phyloP scores from a whole-genome alignment of 495 filamentous ascomycete species.

The Penicillium nucicola region DNA sequence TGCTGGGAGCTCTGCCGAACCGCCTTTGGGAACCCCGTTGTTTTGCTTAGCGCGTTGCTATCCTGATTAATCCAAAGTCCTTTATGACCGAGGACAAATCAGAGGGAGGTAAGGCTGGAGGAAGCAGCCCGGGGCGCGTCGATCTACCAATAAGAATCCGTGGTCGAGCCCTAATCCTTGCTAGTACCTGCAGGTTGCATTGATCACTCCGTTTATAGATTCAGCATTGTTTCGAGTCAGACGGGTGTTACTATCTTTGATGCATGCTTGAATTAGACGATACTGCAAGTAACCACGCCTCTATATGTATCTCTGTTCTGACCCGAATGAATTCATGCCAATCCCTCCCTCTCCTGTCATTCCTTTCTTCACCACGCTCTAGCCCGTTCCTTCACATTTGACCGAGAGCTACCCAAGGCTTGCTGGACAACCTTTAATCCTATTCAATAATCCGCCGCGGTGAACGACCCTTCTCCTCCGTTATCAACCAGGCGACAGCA shows the following conservation, averaged over 20 bases:
- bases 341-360: conserved; percentile 6
- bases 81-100: conserved; percentile 17
- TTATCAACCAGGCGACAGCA: not conserved
- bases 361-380: conserved; percentile 11
- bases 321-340: conserved; percentile 12
- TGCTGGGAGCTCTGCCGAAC: conserved; percentile 5
- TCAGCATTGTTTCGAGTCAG: conserved; percentile 21
- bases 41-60: conserved; percentile 29
- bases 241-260: conserved; percentile 27
- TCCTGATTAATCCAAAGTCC: conserved; percentile 20
- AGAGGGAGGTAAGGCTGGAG: conserved; percentile 12
- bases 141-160: conserved; percentile 15
- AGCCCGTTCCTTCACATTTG: conserved; percentile 2
- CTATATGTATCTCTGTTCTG: conserved; percentile 22
- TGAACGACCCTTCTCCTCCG: not conserved
- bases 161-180: conserved; percentile 16
- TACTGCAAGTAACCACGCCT: conserved; percentile 12
- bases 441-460: not conserved
- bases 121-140: conserved; percentile 16
- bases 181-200: conserved; percentile 29
- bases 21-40: conserved; percentile 15
- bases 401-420: conserved; percentile 17
- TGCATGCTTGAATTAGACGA: conserved; percentile 2
- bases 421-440: conserved; percentile 1
- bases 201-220: conserved; percentile 22